A percentile compares a stretch with the other conserved stretches of the same genome.
These are phyloP conservation scores for Verticillium dahliae DNA, from an alignment of 2,329 filamentous ascomycete genomes.

Conservation along the genomic window DNA sequence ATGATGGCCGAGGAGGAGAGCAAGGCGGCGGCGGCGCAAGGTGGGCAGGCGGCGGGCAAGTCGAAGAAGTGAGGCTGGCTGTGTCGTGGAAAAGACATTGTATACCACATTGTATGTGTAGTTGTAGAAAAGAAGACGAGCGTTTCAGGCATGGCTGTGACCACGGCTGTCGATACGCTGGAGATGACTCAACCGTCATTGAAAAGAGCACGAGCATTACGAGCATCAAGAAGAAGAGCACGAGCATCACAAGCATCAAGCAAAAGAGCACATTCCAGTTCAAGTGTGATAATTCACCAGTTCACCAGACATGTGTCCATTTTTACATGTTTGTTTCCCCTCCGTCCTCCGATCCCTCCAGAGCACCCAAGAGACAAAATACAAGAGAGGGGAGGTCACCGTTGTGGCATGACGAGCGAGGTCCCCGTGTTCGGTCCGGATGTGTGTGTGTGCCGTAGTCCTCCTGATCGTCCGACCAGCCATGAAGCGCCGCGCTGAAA, in stretches of 20 bases:
- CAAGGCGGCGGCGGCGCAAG: slow-evolving; percentile 13
- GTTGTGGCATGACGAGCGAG: slow-evolving; percentile 12
- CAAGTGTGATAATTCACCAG: background rate
- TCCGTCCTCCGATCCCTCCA: background rate
- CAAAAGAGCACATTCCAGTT: background rate
- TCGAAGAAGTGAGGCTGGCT: slow-evolving; percentile 3
- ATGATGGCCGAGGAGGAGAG: slow-evolving; percentile 57
- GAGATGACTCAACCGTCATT: no score
- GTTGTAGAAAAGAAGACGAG: background rate
- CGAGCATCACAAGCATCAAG: no score
- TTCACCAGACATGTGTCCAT: background rate
- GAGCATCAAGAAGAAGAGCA: no score
- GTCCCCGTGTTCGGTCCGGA: slow-evolving; percentile 3
- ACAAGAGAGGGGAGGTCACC: slow-evolving; percentile 34
- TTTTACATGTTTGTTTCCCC: background rate
- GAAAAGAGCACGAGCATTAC: no score
- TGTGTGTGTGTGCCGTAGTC: slow-evolving; percentile 2
- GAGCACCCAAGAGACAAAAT: slow-evolving; percentile 6
- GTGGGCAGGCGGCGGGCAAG: slow-evolving; percentile 5
- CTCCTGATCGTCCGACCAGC: background rate
- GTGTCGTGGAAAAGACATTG: background rate
- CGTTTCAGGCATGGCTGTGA: background rate
- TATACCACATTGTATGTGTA: background rate
- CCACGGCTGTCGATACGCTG: no score
- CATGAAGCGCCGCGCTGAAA: slow-evolving; percentile 1